Percentiles rank a stretch among this genome's conserved stretches.
Evolutionary conservation across 1,139 yeast genomes (phyloP).

Genomic region (Sugiyamaella japonica): DNA sequence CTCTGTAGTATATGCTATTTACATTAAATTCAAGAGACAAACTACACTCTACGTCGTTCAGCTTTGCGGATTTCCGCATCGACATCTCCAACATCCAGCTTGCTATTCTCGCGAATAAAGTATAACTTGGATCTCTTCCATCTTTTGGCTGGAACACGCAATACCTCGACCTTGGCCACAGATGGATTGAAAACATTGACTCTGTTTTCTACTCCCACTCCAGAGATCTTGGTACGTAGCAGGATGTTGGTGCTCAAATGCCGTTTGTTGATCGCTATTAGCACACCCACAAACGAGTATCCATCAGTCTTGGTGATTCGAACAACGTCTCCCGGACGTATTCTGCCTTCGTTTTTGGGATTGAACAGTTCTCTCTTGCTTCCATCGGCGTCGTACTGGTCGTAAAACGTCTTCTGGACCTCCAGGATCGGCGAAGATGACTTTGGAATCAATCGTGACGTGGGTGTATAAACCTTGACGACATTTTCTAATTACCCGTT

Average conservation of each 20-base stretch:
- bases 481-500: conserved; percentile 28
- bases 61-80: conserved; percentile 46
- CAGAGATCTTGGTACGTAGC: conserved; percentile 74
- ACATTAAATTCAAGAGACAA: background rate
- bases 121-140: conserved; percentile 78
- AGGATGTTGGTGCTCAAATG: conserved; percentile 70
- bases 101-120: conserved; percentile 74
- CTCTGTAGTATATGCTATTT: conserved; percentile 3
- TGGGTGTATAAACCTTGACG: conserved; percentile 38
- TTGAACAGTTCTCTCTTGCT: conserved; percentile 65
- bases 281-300: conserved; percentile 72
- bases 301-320: conserved; percentile 71
- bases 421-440: conserved; percentile 53
- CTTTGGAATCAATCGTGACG: conserved; percentile 39
- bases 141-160: conserved; percentile 70
- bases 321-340: conserved; percentile 80
- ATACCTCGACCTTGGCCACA: conserved; percentile 68
- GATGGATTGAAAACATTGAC: conserved; percentile 78
- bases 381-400: conserved; percentile 70
- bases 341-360: conserved; percentile 48
- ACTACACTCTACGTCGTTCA: conserved; percentile 29
- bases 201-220: conserved; percentile 77
- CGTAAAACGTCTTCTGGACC: conserved; percentile 52
- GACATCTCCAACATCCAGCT: conserved; percentile 78
- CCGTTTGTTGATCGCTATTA: conserved; percentile 70